Conservation (phyloP, 352 stramenopile species). For the Plasmopara muralis region DNA sequence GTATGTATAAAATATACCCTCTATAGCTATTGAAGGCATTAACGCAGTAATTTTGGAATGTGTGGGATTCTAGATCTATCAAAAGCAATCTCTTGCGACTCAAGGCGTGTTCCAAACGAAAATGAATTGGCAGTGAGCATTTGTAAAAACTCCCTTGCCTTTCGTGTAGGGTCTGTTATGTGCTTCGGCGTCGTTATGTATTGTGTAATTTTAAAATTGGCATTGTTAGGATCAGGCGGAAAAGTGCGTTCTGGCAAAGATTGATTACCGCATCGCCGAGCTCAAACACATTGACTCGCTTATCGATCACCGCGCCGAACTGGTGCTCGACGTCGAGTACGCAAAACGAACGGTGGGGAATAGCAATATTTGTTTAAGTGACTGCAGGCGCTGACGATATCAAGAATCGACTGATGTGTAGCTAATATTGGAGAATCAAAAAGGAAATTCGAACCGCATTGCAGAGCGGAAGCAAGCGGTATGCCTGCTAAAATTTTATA, state of each 20-base stretch:
- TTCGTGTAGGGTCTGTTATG: constrained; percentile 13
- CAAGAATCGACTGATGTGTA: constrained; percentile 9
- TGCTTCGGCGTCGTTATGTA: background rate
- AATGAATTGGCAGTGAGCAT: constrained; percentile 9
- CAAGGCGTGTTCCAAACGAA: constrained; percentile 13
- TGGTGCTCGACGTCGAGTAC: constrained; percentile 69
- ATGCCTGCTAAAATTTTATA: constrained; percentile 6
- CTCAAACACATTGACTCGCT: constrained; percentile 31
- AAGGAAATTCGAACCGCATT: constrained; percentile 51
- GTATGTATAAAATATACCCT: constrained; percentile 18
- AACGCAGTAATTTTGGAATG: background rate
- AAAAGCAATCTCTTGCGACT: constrained; percentile 24
- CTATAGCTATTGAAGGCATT: background rate
- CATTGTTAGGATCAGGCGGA: constrained; percentile 36
- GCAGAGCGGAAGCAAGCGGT: constrained; percentile 51
- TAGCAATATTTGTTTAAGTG: background rate
- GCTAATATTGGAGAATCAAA: constrained; percentile 47
- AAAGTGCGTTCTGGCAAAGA: constrained; percentile 25
- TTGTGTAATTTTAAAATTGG: background rate
- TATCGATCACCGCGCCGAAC: constrained; percentile 38
- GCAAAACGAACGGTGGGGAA: constrained; percentile 46
- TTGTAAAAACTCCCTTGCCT: constrained; percentile 2
- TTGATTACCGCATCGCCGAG: constrained; percentile 36
- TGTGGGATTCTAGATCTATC: constrained; percentile 22
- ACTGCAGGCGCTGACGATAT: background rate